Evolutionary conservation across 1,284 basidiomycete genomes (phyloP).

Genomic region (Pseudozyma hubeiensis): DNA sequence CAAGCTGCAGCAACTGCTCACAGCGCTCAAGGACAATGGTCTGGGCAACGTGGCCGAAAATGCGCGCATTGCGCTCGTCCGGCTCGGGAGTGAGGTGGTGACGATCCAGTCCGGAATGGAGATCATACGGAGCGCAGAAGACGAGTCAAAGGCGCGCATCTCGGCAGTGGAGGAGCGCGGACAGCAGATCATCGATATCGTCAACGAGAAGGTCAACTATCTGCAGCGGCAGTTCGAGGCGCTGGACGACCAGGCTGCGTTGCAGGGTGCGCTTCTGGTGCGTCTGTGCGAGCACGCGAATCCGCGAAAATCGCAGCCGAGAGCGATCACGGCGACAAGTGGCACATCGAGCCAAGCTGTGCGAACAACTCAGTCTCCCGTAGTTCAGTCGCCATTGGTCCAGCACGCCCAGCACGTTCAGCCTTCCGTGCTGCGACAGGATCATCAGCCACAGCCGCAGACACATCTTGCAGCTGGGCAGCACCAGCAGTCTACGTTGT

Average conservation of each 20-base stretch:
- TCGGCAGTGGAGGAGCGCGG: conserved; percentile 9
- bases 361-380: not conserved
- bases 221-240: conserved; percentile 17
- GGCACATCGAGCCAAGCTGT: not conserved
- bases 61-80: not conserved
- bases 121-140: conserved; percentile 1
- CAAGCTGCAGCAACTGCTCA: conserved; percentile 15
- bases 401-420: conserved; percentile 6
- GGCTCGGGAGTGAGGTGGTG: not conserved
- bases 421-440: conserved; percentile 4
- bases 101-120: conserved; percentile 1
- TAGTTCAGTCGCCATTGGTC: not conserved
- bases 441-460: conserved; percentile 1
- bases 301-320: conserved; percentile 16
- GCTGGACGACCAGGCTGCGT: conserved; percentile 37
- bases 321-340: not conserved
- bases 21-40: conserved; percentile 10
- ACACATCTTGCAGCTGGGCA: not conserved
- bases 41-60: not conserved
- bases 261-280: conserved; percentile 45
- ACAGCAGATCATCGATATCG: not conserved
- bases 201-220: conserved; percentile 6
- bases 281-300: conserved; percentile 40
- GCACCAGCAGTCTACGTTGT: not conserved
- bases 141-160: not conserved